These are phyloP conservation scores for Leccinum rimulosum DNA, from an alignment of 768 basidiomycete species.

Conservation along the genomic window DNA sequence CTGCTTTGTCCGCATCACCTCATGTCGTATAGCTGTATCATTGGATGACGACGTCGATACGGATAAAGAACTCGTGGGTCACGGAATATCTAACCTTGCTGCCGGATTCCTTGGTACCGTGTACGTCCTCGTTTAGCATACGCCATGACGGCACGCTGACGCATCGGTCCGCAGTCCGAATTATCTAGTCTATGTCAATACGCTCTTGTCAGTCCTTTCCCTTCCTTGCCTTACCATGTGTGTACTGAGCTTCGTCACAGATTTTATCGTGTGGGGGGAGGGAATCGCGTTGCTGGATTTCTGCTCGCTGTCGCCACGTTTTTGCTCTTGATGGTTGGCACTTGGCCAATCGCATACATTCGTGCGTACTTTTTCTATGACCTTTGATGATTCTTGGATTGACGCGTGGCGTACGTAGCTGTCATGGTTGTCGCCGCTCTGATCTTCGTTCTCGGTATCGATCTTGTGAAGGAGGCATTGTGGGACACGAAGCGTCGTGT, in stretches of 20 bases:
- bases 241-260: slow-evolving; percentile 27
- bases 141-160: slow-evolving; percentile 1
- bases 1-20: not conserved
- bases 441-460: slow-evolving; percentile 92
- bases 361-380: slow-evolving; percentile 49
- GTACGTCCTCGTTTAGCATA: slow-evolving; percentile 38
- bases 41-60: slow-evolving; percentile 88
- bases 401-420: slow-evolving; percentile 42
- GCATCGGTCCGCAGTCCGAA: slow-evolving; percentile 52
- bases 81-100: slow-evolving; percentile 87
- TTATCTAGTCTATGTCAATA: slow-evolving; percentile 87
- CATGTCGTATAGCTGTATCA: slow-evolving; percentile 64
- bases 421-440: slow-evolving; percentile 89
- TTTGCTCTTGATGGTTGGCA: slow-evolving; percentile 75
- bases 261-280: slow-evolving; percentile 93
- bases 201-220: slow-evolving; percentile 55
- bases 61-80: slow-evolving; percentile 87
- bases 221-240: not conserved
- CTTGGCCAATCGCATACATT: slow-evolving; percentile 87
- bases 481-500: slow-evolving; percentile 95
- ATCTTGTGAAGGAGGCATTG: slow-evolving; percentile 91
- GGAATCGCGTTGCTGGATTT: slow-evolving; percentile 78
- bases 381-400: not conserved
- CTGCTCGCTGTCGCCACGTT: slow-evolving; percentile 77
- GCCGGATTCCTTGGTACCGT: slow-evolving; percentile 82